phyloP scores from a whole-genome alignment of 2,329 filamentous ascomycete species.

The Fusarium praegraminearum region DNA sequence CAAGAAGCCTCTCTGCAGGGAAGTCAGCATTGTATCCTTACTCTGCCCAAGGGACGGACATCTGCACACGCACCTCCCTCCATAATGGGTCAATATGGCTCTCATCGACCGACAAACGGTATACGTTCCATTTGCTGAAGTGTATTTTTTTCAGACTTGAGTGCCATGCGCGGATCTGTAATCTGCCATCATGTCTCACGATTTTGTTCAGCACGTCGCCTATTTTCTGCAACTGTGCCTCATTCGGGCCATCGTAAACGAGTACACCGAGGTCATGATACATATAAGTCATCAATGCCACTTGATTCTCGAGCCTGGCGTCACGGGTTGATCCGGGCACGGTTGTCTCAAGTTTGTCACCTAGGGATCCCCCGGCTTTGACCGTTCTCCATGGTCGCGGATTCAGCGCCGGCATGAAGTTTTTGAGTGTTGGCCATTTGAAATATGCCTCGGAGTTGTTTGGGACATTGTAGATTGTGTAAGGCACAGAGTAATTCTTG shows the following conservation, averaged over 20 bases:
- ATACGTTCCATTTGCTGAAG: constrained; percentile 19
- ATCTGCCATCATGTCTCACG: constrained; percentile 12
- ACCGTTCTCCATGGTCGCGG: constrained; percentile 24
- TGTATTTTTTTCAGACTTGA: neutral
- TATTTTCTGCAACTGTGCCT: constrained; percentile 40
- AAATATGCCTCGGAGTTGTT: constrained; percentile 9
- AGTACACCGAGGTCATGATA: constrained; percentile 52
- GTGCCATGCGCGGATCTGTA: neutral
- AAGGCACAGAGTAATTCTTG: neutral
- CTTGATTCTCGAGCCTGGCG: neutral
- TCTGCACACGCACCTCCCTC: constrained; percentile 20
- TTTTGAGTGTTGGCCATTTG: constrained; percentile 42
- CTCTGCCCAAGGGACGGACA: neutral
- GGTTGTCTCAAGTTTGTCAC: neutral
- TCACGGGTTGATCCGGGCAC: neutral
- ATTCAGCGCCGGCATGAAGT: constrained; percentile 38
- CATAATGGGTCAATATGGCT: constrained; percentile 12
- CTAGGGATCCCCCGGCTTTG: neutral
- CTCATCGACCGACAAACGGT: constrained; percentile 29
- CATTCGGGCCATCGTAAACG: constrained; percentile 47
- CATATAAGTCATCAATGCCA: constrained; percentile 28
- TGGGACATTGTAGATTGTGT: constrained; percentile 1
- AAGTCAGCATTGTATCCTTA: neutral
- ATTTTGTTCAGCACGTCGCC: constrained; percentile 38
- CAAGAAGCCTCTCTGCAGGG: neutral